These are phyloP conservation scores for Rhododendron williamsianum DNA, from an alignment of 148 eudicot genomes.

Conservation along the genomic window DNA sequence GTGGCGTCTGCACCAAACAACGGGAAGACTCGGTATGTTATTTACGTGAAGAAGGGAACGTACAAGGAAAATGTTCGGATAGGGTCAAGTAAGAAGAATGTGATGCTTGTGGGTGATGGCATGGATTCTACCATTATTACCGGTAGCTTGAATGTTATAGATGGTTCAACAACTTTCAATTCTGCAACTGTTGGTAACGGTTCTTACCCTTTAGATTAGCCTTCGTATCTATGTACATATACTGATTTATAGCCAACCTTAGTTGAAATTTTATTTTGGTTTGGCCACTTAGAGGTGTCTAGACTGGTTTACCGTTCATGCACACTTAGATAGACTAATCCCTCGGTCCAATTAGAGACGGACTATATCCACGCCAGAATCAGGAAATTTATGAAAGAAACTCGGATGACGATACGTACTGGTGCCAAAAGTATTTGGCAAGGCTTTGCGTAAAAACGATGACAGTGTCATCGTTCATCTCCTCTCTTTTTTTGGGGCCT, in stretches of 20 bases:
- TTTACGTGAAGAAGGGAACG: slow-evolving; percentile 35
- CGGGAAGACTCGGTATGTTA: slow-evolving; percentile 24
- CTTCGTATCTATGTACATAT: not conserved
- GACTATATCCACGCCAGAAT: no score
- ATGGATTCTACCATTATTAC: slow-evolving; percentile 42
- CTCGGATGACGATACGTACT: no score
- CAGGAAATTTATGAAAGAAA: no score
- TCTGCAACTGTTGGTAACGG: slow-evolving; percentile 38
- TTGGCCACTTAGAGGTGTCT: not conserved
- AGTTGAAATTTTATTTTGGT: no score
- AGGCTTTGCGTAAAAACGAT: no score
- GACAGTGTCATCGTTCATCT: no score
- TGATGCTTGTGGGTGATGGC: slow-evolving; percentile 43
- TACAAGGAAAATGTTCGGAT: slow-evolving; percentile 34
- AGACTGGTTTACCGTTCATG: not conserved
- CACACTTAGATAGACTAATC: not conserved
- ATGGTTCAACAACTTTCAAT: slow-evolving; percentile 35
- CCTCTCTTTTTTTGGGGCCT: no score
- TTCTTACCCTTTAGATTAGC: not conserved
- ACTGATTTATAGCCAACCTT: not conserved
- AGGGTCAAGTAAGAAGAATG: slow-evolving; percentile 23
- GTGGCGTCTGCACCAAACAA: slow-evolving; percentile 32
- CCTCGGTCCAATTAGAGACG: not conserved
- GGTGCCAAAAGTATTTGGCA: no score
- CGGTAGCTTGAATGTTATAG: slow-evolving; percentile 29